Evolutionary conservation across 306 rosid species (phyloP).

Genomic region (Astragalus membranaceus): DNA sequence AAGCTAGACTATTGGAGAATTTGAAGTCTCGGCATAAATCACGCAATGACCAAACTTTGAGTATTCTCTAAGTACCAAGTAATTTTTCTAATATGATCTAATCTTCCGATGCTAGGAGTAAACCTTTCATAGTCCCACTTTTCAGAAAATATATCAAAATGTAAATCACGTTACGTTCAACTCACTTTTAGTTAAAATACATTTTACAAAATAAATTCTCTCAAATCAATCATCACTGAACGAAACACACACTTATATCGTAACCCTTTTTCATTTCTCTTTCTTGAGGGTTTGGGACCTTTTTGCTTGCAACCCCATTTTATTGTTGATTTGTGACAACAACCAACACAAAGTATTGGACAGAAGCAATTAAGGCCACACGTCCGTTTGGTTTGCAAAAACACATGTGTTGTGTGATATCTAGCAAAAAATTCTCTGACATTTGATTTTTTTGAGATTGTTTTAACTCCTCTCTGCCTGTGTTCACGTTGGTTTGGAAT

Average conservation of each 20-base stretch:
- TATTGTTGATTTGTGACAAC: constrained; percentile 32
- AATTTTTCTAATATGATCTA: background rate
- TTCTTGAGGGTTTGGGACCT: constrained; percentile 22
- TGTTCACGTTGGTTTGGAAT: constrained; percentile 30
- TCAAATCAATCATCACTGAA: too few relatives aligned
- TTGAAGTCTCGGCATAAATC: background rate
- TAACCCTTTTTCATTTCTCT: constrained; percentile 1
- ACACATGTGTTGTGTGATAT: constrained; percentile 17
- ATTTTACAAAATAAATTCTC: too few relatives aligned
- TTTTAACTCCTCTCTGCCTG: constrained; percentile 12
- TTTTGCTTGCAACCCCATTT: constrained; percentile 33
- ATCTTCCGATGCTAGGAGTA: constrained; percentile 9
- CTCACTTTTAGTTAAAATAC: too few relatives aligned
- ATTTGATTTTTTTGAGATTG: constrained; percentile 40
- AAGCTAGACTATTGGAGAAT: background rate
- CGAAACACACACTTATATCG: too few relatives aligned
- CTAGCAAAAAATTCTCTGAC: constrained; percentile 35
- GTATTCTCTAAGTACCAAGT: background rate
- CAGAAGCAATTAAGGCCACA: constrained; percentile 37
- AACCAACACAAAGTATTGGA: constrained; percentile 33
- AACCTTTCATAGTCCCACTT: too few relatives aligned
- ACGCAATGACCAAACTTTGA: constrained; percentile 2
- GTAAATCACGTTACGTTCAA: too few relatives aligned
- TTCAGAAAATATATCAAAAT: too few relatives aligned
- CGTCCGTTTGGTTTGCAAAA: constrained; percentile 26